Evolutionary conservation across 2,329 filamentous ascomycete genomes (phyloP).

Genomic region (Venturiaceae sp.): DNA sequence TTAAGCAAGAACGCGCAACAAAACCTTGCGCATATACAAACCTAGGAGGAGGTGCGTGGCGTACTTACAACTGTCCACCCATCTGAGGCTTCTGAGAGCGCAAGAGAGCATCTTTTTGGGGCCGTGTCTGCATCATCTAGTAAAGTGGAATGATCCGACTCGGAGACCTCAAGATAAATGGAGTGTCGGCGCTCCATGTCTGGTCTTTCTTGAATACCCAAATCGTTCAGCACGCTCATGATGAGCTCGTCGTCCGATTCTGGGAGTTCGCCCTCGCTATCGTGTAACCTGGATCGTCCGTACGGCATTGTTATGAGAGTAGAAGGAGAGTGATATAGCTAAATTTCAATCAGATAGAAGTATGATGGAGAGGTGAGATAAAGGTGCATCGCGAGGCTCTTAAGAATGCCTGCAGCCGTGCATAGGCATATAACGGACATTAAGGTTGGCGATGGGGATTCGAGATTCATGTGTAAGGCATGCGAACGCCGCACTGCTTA

Average conservation of each 20-base stretch:
- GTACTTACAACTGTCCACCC: background rate
- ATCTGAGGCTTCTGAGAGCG: background rate
- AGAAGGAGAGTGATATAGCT: background rate
- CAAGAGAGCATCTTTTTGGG: background rate
- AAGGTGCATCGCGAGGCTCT: background rate
- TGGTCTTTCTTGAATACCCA: background rate
- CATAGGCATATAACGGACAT: background rate
- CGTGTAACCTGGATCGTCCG: background rate
- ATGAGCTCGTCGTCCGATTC: background rate
- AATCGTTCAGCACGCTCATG: background rate
- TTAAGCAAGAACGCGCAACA: no score
- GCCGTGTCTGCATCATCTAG: background rate
- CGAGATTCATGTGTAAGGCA: background rate
- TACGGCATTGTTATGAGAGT: background rate
- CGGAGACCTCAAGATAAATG: no score
- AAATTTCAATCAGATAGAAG: no score
- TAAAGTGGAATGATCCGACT: background rate
- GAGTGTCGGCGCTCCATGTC: background rate
- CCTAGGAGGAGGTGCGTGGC: background rate
- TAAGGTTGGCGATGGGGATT: background rate
- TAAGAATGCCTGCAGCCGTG: background rate
- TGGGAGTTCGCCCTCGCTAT: background rate
- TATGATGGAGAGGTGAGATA: background rate
- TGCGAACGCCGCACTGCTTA: background rate
- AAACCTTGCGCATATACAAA: background rate